Percentiles rank a stretch among this genome's conserved stretches.
These are phyloP conservation scores for Lactarius akahatsu DNA, from an alignment of 768 basidiomycete species.

Conservation along the genomic window DNA sequence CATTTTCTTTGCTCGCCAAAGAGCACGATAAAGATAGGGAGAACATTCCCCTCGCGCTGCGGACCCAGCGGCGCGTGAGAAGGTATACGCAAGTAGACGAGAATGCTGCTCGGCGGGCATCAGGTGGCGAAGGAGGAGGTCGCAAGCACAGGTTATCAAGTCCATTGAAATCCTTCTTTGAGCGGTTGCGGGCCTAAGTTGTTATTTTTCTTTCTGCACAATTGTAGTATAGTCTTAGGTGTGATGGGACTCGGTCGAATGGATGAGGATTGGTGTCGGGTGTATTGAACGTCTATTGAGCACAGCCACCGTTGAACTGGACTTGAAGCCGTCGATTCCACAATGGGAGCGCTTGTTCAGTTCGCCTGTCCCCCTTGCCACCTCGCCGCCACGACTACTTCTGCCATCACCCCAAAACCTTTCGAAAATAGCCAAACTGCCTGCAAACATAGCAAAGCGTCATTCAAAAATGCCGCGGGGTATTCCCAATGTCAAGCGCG, in stretches of 20 bases:
- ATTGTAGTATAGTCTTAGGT: conserved; percentile 2
- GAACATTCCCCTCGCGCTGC: conserved; percentile 23
- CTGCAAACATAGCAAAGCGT: conserved; percentile 7
- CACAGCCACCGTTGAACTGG: conserved; percentile 4
- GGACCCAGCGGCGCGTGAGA: conserved; percentile 10
- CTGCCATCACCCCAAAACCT: not conserved
- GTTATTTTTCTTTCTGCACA: not conserved
- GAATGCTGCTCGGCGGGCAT: conserved; percentile 26
- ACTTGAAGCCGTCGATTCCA: not conserved
- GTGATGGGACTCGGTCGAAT: not conserved
- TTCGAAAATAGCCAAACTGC: not conserved
- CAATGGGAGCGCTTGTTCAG: not conserved
- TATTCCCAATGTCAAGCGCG: conserved; percentile 74
- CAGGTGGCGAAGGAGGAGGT: conserved; percentile 6
- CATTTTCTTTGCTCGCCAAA: conserved; percentile 21
- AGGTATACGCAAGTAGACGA: conserved; percentile 20
- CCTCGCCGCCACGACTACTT: not conserved
- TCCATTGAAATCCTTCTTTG: conserved; percentile 28
- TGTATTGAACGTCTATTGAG: not conserved
- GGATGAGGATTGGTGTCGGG: not conserved
- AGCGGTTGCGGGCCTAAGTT: conserved; percentile 19
- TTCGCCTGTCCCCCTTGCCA: not conserved
- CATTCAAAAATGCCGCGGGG: conserved; percentile 68
- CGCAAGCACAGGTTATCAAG: conserved; percentile 26
- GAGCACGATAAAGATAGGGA: conserved; percentile 23